Evolutionary conservation across 441 rosid species (phyloP).

Genomic region (Mallotus japonicus): DNA sequence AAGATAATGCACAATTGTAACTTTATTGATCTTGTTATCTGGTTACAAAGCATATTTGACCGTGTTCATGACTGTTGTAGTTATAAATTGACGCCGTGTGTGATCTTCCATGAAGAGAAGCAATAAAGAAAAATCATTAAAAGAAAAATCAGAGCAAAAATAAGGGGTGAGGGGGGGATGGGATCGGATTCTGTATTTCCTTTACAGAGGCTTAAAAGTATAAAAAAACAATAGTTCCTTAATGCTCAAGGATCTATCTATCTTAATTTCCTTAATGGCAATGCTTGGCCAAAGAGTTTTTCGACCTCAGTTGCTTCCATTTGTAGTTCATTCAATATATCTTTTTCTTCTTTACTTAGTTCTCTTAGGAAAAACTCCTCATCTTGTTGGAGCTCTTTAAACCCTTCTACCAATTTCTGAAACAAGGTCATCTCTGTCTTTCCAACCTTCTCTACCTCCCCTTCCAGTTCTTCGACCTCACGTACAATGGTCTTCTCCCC

Average conservation of each 20-base stretch:
- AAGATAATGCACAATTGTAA: too few species aligned
- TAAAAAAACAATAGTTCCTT: not conserved
- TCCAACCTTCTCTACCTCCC: constrained; percentile 54
- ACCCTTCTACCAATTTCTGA: constrained; percentile 72
- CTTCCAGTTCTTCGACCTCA: constrained; percentile 65
- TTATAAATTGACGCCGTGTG: not conserved
- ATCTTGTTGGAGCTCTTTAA: constrained; percentile 59
- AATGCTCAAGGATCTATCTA: constrained; percentile 42
- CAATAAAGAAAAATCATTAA: too few species aligned
- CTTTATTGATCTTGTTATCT: too few species aligned
- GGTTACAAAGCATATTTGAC: too few species aligned
- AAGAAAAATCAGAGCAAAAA: not conserved
- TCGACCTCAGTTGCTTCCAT: constrained; percentile 89
- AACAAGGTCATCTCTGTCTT: constrained; percentile 66
- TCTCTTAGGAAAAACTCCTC: constrained; percentile 64
- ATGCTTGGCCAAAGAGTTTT: constrained; percentile 67
- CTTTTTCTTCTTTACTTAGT: constrained; percentile 78
- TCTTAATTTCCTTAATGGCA: constrained; percentile 74
- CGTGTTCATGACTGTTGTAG: too few species aligned
- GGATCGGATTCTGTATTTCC: constrained; percentile 1
- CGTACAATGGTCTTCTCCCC: constrained; percentile 55
- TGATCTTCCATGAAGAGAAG: not conserved
- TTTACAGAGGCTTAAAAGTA: not conserved
- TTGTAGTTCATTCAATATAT: constrained; percentile 53
- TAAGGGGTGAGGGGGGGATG: too few species aligned